Conservation (phyloP, 2,329 filamentous ascomycete species). For the Hypomyces perniciosus region DNA sequence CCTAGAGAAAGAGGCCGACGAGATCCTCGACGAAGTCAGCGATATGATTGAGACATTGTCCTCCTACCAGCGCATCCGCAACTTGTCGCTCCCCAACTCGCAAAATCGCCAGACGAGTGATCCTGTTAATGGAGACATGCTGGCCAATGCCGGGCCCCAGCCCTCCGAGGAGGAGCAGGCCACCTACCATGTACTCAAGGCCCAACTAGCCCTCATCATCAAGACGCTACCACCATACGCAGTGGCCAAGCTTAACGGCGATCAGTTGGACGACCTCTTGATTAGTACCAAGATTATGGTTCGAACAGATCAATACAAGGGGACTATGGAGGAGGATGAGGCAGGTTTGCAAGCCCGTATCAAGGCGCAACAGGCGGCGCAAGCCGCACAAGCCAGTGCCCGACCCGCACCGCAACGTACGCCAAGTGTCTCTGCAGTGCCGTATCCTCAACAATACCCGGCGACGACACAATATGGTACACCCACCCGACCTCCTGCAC, state of each 20-base stretch:
- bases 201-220: slow-evolving; percentile 68
- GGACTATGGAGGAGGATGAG: slow-evolving; percentile 80
- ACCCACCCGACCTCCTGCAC: slow-evolving; percentile 39
- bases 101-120: slow-evolving; percentile 55
- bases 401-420: slow-evolving; percentile 34
- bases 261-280: slow-evolving; percentile 75
- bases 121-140: slow-evolving; percentile 61
- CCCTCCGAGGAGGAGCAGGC: slow-evolving; percentile 57
- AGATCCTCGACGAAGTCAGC: slow-evolving; percentile 65
- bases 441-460: slow-evolving; percentile 41
- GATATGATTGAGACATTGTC: slow-evolving; percentile 70
- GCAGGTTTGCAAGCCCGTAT: slow-evolving; percentile 48
- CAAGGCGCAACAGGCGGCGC: slow-evolving; percentile 32
- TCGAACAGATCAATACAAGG: slow-evolving; percentile 65
- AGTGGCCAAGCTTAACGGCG: slow-evolving; percentile 78
- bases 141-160: slow-evolving; percentile 59
- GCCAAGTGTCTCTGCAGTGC: slow-evolving; percentile 32
- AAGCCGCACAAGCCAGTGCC: slow-evolving; percentile 25
- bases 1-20: slow-evolving; percentile 62
- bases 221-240: slow-evolving; percentile 75
- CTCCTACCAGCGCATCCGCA: slow-evolving; percentile 74
- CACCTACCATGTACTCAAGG: slow-evolving; percentile 68
- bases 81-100: slow-evolving; percentile 60
- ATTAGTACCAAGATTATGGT: slow-evolving; percentile 75
- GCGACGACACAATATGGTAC: slow-evolving; percentile 41